Base-by-base conservation (phyloP, 768 basidiomycete genomes). In the Agrocybe praecox region DNA sequence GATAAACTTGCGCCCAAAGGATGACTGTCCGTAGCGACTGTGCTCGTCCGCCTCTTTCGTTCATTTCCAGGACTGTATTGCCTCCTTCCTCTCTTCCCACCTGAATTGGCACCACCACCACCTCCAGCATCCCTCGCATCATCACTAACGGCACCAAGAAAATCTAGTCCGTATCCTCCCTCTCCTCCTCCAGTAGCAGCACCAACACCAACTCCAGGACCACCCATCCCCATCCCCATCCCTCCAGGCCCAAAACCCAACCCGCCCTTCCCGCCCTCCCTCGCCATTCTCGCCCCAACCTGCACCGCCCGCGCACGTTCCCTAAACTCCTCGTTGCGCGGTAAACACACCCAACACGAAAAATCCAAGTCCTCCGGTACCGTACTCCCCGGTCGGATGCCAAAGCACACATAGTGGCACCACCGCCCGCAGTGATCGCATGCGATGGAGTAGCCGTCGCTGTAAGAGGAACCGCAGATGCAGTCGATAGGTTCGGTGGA, bases 371-470 rank as follows among this genome's bases (percentile, higher is more conserved):
- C 82, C 46, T 94, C 91, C 1, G 90, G 89, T 0, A 90, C 87
- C 62, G 63, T 67, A 11, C 23, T 42, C 7, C 77, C 81, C 51
- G 80, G 72, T 12, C 76, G 72, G 59, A 90, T 86, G 46, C 76
- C 82, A 62, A 89, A 90, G 72, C 94, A 95, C 8, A 84, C 86
- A 7, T 83, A 86, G 72, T 96, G 94, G 62, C 88, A 89, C 92
- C 94, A 95, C 36, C 88, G 81, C 19, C 80, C 81, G 67, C 94
- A 96, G 48, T 75, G 68, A 69, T 95, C 94, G 73, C 94, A 96
- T 10, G 88, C 90, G 59, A 95, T 90, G 10, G 86, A 88, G 69
- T 89, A 91, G 19, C 92, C 92, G 68, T 93, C 92, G 71, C 92
- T 93, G 65, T 85, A 79, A 45, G 78, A 73, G 58, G 82, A 82